phyloP scores from a whole-genome alignment of 768 basidiomycete genomes.

The Paxillus involutus region DNA sequence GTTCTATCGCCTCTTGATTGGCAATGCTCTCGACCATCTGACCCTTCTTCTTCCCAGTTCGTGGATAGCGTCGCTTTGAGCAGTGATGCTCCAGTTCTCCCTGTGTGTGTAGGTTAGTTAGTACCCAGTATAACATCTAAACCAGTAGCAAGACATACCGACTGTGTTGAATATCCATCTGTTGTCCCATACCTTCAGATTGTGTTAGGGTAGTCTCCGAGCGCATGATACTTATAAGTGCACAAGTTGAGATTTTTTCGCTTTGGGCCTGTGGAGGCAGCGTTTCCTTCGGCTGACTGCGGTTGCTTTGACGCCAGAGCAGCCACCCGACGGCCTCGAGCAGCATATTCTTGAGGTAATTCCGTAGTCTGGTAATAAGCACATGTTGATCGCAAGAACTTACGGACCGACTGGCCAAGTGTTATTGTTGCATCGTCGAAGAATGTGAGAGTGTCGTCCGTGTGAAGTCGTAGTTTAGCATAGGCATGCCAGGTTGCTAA shows the following conservation, averaged over 20 bases:
- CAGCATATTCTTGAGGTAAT: conserved; percentile 3
- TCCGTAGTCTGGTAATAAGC: conserved; percentile 14
- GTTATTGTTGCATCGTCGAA: conserved; percentile 18
- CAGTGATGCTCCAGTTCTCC: conserved; percentile 38
- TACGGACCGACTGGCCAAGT: conserved; percentile 16
- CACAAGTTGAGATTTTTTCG: conserved; percentile 8
- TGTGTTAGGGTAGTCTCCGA: conserved; percentile 10
- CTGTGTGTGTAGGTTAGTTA: conserved; percentile 14
- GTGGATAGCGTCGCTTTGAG: conserved; percentile 34
- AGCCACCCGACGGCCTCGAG: neutral
- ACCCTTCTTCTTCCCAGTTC: conserved; percentile 35
- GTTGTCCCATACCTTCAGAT: conserved; percentile 29
- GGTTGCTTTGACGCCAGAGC: neutral
- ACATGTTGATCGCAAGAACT: conserved; percentile 22
- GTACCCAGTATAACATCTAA: no score
- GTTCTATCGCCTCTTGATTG: conserved; percentile 16
- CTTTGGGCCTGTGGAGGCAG: neutral
- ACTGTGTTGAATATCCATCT: conserved; percentile 37
- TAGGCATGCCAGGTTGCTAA: conserved; percentile 34
- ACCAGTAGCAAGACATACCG: conserved; percentile 15
- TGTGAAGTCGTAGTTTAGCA: conserved; percentile 35
- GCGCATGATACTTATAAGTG: conserved; percentile 16
- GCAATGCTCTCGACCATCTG: conserved; percentile 28
- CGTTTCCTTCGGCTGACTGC: no score
- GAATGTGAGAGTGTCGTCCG: conserved; percentile 13